phyloP scores from a whole-genome alignment of 768 basidiomycete species.

The Kwoniella shandongensis region DNA sequence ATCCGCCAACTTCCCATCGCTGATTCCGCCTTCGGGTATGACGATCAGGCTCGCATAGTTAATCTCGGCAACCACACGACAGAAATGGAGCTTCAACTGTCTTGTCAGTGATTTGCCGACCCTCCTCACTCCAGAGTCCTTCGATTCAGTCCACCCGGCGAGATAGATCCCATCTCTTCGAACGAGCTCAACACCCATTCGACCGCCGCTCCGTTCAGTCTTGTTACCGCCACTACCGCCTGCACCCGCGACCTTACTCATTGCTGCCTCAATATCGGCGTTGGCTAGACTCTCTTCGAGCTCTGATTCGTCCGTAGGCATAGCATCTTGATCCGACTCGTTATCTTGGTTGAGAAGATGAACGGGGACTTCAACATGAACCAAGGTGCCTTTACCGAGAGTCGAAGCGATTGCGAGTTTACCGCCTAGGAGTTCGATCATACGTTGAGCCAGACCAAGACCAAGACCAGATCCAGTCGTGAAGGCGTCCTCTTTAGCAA shows the following conservation, averaged over 20 bases:
- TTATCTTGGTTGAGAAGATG: conserved; percentile 37
- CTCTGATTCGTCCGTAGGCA: neutral
- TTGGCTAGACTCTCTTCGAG: neutral
- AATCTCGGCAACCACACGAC: conserved; percentile 33
- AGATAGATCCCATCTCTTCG: conserved; percentile 32
- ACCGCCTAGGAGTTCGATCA: conserved; percentile 51
- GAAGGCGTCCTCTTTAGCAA: conserved; percentile 44
- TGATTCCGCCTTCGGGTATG: conserved; percentile 19
- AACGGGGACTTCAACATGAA: conserved; percentile 45
- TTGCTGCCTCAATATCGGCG: neutral
- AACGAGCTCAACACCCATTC: neutral
- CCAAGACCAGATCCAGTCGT: conserved; percentile 47
- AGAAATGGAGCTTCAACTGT: conserved; percentile 37
- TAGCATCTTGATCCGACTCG: conserved; percentile 34
- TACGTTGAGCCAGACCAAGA: conserved; percentile 44
- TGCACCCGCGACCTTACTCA: neutral
- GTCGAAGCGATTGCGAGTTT: conserved; percentile 44
- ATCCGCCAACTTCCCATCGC: conserved; percentile 15
- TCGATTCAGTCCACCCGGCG: conserved; percentile 28
- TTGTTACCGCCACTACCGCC: neutral
- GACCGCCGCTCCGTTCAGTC: neutral
- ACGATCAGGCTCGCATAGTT: conserved; percentile 39
- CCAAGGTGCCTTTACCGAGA: conserved; percentile 39
- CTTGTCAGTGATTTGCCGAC: conserved; percentile 36
- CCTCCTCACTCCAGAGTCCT: conserved; percentile 14